These are phyloP conservation scores for Cyclocybe cylindracea DNA, from an alignment of 768 basidiomycete species.

Conservation along the genomic window DNA sequence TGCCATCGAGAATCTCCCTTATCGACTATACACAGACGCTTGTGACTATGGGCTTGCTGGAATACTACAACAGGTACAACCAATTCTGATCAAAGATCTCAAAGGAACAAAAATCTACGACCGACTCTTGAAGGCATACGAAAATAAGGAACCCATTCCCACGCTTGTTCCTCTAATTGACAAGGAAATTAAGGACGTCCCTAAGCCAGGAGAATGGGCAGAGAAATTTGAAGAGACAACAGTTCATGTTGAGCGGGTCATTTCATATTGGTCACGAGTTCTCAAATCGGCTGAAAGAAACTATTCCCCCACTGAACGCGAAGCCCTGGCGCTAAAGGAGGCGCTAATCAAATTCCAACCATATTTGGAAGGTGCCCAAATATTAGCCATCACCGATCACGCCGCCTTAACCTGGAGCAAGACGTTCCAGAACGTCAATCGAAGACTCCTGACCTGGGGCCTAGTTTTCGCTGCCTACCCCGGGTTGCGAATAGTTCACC, in stretches of 20 bases:
- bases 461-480: conserved; percentile 9
- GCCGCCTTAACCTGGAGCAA: conserved; percentile 6
- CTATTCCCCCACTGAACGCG: conserved; percentile 11
- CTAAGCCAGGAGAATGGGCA: conserved; percentile 2
- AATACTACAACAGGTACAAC: conserved; percentile 24
- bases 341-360: conserved; percentile 7
- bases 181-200: neutral
- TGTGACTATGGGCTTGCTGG: conserved; percentile 28
- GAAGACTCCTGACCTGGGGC: conserved; percentile 9
- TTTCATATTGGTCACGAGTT: conserved; percentile 6
- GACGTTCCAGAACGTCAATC: conserved; percentile 6
- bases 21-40: conserved; percentile 36
- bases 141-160: neutral
- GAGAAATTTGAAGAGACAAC: conserved; percentile 1
- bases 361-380: conserved; percentile 9
- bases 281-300: conserved; percentile 9
- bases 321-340: conserved; percentile 10
- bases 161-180: neutral
- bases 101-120: conserved; percentile 6
- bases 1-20: conserved; percentile 26
- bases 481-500: conserved; percentile 2
- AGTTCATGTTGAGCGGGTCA: conserved; percentile 8
- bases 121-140: neutral
- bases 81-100: conserved; percentile 18
- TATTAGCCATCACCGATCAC: conserved; percentile 7